These are phyloP conservation scores for Talaromyces sp. DNA, from an alignment of 2,329 filamentous ascomycete genomes.

Conservation along the genomic window DNA sequence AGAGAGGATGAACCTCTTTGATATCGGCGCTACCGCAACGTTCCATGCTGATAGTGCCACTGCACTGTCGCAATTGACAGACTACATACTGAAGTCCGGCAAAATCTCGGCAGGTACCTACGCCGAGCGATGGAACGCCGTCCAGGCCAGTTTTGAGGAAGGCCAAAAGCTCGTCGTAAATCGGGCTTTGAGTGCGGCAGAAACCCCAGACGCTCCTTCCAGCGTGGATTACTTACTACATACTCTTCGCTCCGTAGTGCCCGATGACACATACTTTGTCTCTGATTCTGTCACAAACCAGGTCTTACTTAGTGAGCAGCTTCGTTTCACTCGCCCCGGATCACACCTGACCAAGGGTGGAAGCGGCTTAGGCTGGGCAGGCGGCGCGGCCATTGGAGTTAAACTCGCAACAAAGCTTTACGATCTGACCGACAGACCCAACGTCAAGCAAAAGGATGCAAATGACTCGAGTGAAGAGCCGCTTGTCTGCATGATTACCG, in stretches of 20 bases:
- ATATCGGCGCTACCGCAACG: conserved; percentile 57
- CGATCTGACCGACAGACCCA: conserved; percentile 29
- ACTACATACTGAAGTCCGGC: conserved; percentile 17
- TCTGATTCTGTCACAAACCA: conserved; percentile 75
- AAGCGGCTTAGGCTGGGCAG: conserved; percentile 73
- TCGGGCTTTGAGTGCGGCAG: conserved; percentile 17
- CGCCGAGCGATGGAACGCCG: conserved; percentile 15
- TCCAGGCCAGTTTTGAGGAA: conserved; percentile 15
- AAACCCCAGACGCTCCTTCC: conserved; percentile 54
- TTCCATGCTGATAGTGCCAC: conserved; percentile 56
- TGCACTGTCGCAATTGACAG: conserved; percentile 14
- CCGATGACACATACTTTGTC: conserved; percentile 64
- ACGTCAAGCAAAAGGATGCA: conserved; percentile 14
- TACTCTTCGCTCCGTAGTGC: conserved; percentile 53
- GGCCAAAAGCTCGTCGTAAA: conserved; percentile 9
- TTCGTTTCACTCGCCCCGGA: conserved; percentile 19
- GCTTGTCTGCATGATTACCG: conserved; percentile 60
- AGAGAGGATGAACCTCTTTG: conserved; percentile 67
- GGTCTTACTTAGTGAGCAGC: conserved; percentile 25
- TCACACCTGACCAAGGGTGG: conserved; percentile 64
- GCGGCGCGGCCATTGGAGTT: conserved; percentile 68
- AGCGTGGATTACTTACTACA: conserved; percentile 55
- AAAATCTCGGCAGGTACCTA: conserved; percentile 15
- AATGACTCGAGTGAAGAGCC: conserved; percentile 43
- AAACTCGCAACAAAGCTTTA: conserved; percentile 61